phyloP scores from a whole-genome alignment of 768 basidiomycete genomes.

The Xerocomus brunneocitrinus region DNA sequence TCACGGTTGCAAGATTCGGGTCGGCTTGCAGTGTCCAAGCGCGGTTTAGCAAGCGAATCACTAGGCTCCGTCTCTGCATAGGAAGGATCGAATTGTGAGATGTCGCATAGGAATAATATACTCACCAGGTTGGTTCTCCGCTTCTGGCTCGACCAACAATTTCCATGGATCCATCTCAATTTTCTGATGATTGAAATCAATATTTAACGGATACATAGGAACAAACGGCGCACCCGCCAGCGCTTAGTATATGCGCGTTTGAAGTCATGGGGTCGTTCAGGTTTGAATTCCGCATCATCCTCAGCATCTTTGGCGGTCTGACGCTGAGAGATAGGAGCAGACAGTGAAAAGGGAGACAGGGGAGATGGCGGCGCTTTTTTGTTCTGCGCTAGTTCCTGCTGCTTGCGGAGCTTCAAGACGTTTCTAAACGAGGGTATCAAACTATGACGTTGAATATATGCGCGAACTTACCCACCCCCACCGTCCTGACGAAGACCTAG shows the following conservation, averaged over 20 bases:
- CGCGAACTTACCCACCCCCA: slow-evolving; percentile 53
- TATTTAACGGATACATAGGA: not conserved
- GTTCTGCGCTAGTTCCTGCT: slow-evolving; percentile 18
- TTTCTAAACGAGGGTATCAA: slow-evolving; percentile 30
- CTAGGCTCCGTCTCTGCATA: slow-evolving; percentile 4
- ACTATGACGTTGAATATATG: not conserved
- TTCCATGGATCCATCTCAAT: slow-evolving; percentile 12
- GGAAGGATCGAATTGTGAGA: not conserved
- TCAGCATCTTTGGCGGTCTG: not conserved
- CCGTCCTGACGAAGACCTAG: slow-evolving; percentile 52
- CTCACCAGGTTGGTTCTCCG: slow-evolving; percentile 11
- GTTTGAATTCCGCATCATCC: slow-evolving; percentile 3
- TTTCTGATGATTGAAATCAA: slow-evolving; percentile 10
- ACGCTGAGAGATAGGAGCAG: slow-evolving; percentile 1
- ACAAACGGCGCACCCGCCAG: slow-evolving; percentile 20
- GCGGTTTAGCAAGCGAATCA: not conserved
- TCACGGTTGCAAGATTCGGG: not conserved
- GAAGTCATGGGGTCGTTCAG: slow-evolving; percentile 6
- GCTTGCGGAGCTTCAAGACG: slow-evolving; percentile 43
- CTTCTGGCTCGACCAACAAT: slow-evolving; percentile 8
- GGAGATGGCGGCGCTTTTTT: slow-evolving; percentile 4
- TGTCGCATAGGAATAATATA: not conserved
- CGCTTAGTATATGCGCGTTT: slow-evolving; percentile 20
- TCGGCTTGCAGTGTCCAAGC: not conserved
- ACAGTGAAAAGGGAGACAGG: not conserved